A percentile compares a stretch with the other conserved stretches of the same genome.
Evolutionary conservation across 257 asterid genomes (phyloP).

Genomic region (Penstemon newberryi): DNA sequence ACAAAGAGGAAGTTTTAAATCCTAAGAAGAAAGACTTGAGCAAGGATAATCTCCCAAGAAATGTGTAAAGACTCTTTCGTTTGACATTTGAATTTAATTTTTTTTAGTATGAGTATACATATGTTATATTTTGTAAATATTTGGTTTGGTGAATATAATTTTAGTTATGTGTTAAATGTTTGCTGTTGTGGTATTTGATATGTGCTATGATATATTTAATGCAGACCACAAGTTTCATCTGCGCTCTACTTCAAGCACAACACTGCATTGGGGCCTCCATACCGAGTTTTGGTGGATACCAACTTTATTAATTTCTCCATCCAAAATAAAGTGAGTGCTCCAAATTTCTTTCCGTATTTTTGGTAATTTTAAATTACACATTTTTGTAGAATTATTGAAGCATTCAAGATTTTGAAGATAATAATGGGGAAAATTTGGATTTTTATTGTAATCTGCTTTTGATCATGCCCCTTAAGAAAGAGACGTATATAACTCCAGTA

Average conservation of each 20-base stretch:
- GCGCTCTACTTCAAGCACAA: slow-evolving; percentile 86
- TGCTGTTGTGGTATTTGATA: slow-evolving; percentile 7
- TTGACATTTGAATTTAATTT: background rate
- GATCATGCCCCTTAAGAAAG: background rate
- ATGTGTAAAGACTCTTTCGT: slow-evolving; percentile 54
- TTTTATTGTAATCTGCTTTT: background rate
- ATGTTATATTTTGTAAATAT: background rate
- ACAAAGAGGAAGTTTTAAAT: slow-evolving; percentile 79
- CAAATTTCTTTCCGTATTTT: background rate
- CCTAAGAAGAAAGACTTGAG: slow-evolving; percentile 87
- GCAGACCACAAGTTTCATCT: slow-evolving; percentile 88
- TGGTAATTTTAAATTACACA: background rate
- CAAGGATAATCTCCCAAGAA: slow-evolving; percentile 79
- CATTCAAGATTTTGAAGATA: slow-evolving; percentile 6
- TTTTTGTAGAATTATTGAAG: background rate
- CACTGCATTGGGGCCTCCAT: slow-evolving; percentile 94
- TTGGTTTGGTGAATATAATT: background rate
- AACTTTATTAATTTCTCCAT: slow-evolving; percentile 96
- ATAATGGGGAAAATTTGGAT: background rate
- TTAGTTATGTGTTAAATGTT: background rate
- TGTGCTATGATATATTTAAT: background rate
- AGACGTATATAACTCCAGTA: background rate
- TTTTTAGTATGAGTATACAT: background rate
- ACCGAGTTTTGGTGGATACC: slow-evolving; percentile 87
- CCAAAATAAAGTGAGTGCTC: slow-evolving; percentile 76